Conservation (phyloP, 805 yeast species). For the Teunomyces atbi region DNA sequence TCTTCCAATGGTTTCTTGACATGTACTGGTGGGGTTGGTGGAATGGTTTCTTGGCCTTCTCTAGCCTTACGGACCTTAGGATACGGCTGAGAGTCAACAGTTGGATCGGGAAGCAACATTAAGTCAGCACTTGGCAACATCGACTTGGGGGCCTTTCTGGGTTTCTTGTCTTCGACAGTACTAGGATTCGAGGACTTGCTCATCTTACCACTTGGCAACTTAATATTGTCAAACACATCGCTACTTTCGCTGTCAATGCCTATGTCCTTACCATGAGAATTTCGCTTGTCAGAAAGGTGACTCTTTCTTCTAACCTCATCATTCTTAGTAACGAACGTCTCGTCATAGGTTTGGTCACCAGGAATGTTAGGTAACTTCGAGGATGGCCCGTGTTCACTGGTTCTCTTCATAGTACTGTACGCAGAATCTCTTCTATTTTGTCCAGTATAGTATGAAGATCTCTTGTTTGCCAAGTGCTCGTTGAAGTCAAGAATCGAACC, state of each 20-base stretch:
- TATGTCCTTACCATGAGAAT: constrained; percentile 4
- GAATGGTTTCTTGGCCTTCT: constrained; percentile 12
- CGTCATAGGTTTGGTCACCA: constrained; percentile 21
- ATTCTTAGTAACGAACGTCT: constrained; percentile 41
- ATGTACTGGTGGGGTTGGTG: constrained; percentile 17
- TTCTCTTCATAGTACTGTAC: constrained; percentile 12
- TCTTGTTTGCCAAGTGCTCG: constrained; percentile 38
- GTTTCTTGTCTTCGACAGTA: background rate
- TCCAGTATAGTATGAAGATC: constrained; percentile 36
- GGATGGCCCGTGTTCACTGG: constrained; percentile 20
- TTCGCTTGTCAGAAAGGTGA: constrained; percentile 9
- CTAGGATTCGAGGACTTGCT: constrained; percentile 8
- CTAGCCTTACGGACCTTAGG: constrained; percentile 22
- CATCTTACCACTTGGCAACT: constrained; percentile 45
- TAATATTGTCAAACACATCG: constrained; percentile 44
- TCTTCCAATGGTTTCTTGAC: constrained; percentile 34
- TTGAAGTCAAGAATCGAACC: constrained; percentile 42
- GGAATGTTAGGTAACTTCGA: constrained; percentile 32
- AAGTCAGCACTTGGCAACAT: constrained; percentile 35
- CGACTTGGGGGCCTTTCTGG: constrained; percentile 15
- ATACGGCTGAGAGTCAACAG: constrained; percentile 14
- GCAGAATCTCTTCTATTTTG: constrained; percentile 28
- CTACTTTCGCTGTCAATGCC: constrained; percentile 26
- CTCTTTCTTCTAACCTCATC: constrained; percentile 22
- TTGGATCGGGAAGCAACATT: constrained; percentile 32